A percentile compares a stretch with the other conserved stretches of the same genome.
Evolutionary conservation across 768 basidiomycete species (phyloP).

Genomic region (Hypholoma sublateritium): DNA sequence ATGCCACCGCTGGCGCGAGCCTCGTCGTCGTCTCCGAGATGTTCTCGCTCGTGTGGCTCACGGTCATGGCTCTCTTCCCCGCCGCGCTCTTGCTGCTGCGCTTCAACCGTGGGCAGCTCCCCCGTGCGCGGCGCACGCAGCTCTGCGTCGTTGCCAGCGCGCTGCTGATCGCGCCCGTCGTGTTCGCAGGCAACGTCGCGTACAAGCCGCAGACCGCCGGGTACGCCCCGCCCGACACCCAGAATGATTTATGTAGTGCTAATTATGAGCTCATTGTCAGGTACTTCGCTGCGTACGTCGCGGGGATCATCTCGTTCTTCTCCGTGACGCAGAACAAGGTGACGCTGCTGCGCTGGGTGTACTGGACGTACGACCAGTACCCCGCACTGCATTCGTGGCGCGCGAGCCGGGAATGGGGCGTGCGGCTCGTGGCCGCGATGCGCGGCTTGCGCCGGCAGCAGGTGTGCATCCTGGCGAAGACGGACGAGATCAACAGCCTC

Average conservation of each 20-base stretch:
- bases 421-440: constrained; percentile 43
- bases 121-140: constrained; percentile 38
- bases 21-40: constrained; percentile 58
- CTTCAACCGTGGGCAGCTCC: constrained; percentile 64
- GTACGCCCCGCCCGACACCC: constrained; percentile 29
- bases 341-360: constrained; percentile 48
- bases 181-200: constrained; percentile 61
- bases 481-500: constrained; percentile 70
- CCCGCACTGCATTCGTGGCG: constrained; percentile 42
- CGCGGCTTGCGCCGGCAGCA: constrained; percentile 47
- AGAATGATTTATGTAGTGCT: neutral
- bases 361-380: constrained; percentile 67
- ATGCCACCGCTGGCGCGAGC: constrained; percentile 55
- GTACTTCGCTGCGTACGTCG: constrained; percentile 64
- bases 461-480: constrained; percentile 60
- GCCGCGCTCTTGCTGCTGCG: constrained; percentile 57
- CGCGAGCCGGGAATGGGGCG: constrained; percentile 41
- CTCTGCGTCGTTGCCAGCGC: constrained; percentile 42
- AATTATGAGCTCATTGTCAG: constrained; percentile 29
- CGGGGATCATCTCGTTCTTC: constrained; percentile 48
- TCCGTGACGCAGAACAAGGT: constrained; percentile 53
- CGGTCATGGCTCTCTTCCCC: constrained; percentile 65
- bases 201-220: constrained; percentile 55
- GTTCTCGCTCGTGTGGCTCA: constrained; percentile 70
- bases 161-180: constrained; percentile 36